Percentiles rank a stretch among this genome's conserved stretches.
phyloP scores from a whole-genome alignment of 2,329 filamentous ascomycete genomes.

The Xylaria digitata region DNA sequence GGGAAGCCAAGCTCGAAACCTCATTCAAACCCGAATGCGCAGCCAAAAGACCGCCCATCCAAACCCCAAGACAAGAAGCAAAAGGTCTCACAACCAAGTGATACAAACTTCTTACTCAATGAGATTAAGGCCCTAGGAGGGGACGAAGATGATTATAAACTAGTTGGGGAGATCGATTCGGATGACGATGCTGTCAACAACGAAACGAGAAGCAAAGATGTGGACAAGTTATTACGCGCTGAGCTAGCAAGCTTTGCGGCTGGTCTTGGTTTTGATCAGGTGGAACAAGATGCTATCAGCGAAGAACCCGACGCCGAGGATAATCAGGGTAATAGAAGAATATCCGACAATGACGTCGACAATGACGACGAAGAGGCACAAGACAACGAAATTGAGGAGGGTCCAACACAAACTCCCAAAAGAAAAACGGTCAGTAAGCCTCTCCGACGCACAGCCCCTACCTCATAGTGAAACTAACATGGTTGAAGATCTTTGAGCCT shows the following conservation, averaged over 20 bases:
- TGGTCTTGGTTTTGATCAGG: constrained; percentile 61
- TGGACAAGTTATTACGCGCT: constrained; percentile 61
- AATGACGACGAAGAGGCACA: constrained; percentile 30
- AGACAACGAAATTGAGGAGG: constrained; percentile 42
- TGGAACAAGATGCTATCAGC: constrained; percentile 54
- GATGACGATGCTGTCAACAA: constrained; percentile 58
- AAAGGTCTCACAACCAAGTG: constrained; percentile 40
- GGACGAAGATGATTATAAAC: constrained; percentile 71
- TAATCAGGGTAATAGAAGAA: constrained; percentile 36
- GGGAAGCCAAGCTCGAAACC: constrained; percentile 45
- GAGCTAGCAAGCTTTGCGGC: constrained; percentile 65
- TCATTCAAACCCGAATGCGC: constrained; percentile 35
- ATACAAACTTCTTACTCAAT: constrained; percentile 60
- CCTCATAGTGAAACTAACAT: constrained; percentile 31
- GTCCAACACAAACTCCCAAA: constrained; percentile 47
- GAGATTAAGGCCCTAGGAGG: constrained; percentile 75
- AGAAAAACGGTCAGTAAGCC: constrained; percentile 58
- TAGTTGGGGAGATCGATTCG: constrained; percentile 67
- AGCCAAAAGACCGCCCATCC: constrained; percentile 20
- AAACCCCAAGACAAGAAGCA: constrained; percentile 28
- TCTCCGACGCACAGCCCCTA: constrained; percentile 34
- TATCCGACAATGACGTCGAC: constrained; percentile 46
- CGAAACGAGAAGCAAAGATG: constrained; percentile 48
- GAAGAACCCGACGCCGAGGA: constrained; percentile 52
- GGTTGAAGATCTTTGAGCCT: constrained; percentile 64